phyloP scores from a whole-genome alignment of 2,329 filamentous ascomycete genomes.

The Trichoderma sp. region DNA sequence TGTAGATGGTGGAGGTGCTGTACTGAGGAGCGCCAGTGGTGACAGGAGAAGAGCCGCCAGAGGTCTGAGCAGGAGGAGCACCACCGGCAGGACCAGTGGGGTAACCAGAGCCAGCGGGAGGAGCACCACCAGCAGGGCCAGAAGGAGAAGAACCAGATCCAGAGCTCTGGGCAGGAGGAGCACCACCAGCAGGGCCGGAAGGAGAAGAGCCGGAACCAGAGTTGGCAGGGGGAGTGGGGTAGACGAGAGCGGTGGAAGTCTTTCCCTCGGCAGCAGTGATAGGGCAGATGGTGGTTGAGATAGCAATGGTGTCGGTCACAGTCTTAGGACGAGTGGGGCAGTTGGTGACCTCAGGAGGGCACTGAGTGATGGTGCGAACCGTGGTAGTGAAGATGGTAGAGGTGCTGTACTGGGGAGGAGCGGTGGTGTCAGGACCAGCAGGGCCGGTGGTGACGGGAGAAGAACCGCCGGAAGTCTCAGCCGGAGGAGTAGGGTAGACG shows the following conservation, averaged over 20 bases:
- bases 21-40: constrained; percentile 32
- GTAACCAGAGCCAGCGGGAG: no score
- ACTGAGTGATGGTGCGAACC: constrained; percentile 63
- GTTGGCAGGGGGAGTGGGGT: constrained; percentile 23
- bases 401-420: constrained; percentile 41
- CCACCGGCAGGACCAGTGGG: no score
- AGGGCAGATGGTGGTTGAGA: constrained; percentile 47
- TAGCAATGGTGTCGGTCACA: constrained; percentile 40
- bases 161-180: not conserved
- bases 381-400: constrained; percentile 59
- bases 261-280: constrained; percentile 30
- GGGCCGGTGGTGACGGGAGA: constrained; percentile 22
- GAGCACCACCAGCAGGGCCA: no score
- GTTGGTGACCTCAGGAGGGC: constrained; percentile 60
- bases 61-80: constrained; percentile 9
- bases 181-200: not conserved
- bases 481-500: constrained; percentile 26
- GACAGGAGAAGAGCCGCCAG: constrained; percentile 14
- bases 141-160: no score
- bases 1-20: constrained; percentile 57
- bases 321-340: constrained; percentile 52
- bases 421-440: constrained; percentile 26
- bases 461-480: not conserved
- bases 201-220: constrained; percentile 4
- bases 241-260: not conserved